Evolutionary conservation across 768 basidiomycete genomes (phyloP).

Genomic region (Scleroderma bovista): DNA sequence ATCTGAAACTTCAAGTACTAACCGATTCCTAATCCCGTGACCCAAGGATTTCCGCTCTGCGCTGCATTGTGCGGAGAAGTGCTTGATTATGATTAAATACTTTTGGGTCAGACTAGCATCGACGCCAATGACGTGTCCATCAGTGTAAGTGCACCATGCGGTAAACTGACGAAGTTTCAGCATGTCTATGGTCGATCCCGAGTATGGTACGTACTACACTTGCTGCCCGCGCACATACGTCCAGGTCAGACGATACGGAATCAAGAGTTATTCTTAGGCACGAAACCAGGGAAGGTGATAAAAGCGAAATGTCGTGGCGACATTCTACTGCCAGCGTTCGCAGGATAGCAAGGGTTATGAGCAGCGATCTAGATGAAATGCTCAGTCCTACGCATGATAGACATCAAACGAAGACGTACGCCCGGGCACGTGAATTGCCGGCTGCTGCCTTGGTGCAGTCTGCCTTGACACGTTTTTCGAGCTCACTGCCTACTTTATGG

Average conservation of each 20-base stretch:
- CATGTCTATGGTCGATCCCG: neutral
- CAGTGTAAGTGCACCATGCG: conserved; percentile 89
- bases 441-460: conserved; percentile 61
- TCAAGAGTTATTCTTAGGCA: conserved; percentile 55
- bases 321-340: conserved; percentile 83
- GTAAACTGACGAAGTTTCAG: conserved; percentile 55
- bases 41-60: conserved; percentile 46
- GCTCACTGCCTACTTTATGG: conserved; percentile 65
- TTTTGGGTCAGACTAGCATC: conserved; percentile 64
- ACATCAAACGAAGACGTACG: conserved; percentile 45
- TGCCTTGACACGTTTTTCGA: conserved; percentile 64
- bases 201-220: conserved; percentile 57
- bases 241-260: conserved; percentile 58
- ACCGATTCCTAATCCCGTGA: conserved; percentile 74
- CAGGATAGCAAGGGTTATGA: conserved; percentile 80
- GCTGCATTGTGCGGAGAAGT: conserved; percentile 60
- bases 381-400: conserved; percentile 2
- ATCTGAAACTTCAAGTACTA: conserved; percentile 1
- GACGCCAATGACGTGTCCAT: conserved; percentile 76
- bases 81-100: conserved; percentile 62
- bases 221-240: conserved; percentile 72
- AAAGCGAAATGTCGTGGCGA: conserved; percentile 70
- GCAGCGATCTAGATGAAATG: conserved; percentile 48
- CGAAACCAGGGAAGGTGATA: conserved; percentile 64
- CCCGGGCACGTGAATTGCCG: conserved; percentile 73